phyloP scores from a whole-genome alignment of 257 asterid species.

The Petunia secreta region DNA sequence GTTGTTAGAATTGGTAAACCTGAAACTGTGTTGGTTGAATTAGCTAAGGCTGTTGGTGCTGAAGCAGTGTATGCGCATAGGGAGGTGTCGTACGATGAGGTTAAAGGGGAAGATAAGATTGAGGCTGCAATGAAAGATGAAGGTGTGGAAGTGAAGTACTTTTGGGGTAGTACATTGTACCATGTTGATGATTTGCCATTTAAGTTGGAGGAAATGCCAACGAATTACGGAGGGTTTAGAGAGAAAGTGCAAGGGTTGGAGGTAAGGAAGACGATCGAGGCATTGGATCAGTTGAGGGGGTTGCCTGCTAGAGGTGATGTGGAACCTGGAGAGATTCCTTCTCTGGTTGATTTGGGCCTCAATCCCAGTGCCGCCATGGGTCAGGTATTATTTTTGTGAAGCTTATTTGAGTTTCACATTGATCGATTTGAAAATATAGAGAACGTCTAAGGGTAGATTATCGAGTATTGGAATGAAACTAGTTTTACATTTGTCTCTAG shows the following conservation, averaged over 20 bases:
- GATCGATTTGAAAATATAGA: neutral
- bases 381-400: constrained; percentile 51
- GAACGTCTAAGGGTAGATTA: neutral
- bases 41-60: constrained; percentile 84
- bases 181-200: constrained; percentile 96
- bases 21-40: constrained; percentile 76
- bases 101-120: constrained; percentile 82
- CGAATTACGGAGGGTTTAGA: constrained; percentile 88
- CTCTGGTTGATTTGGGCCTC: constrained; percentile 89
- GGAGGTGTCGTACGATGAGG: constrained; percentile 86
- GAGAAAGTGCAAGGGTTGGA: constrained; percentile 74
- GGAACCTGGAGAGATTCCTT: constrained; percentile 89
- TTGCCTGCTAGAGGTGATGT: constrained; percentile 87
- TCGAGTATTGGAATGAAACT: neutral
- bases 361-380: constrained; percentile 59
- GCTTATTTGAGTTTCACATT: neutral
- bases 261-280: constrained; percentile 86
- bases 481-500: neutral
- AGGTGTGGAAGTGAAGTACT: constrained; percentile 85
- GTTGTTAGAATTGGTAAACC: constrained; percentile 90
- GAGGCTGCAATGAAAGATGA: constrained; percentile 84
- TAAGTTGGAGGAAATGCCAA: constrained; percentile 77
- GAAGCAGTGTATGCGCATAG: constrained; percentile 88
- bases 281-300: constrained; percentile 72
- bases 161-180: constrained; percentile 98